A percentile compares a stretch with the other conserved stretches of the same genome.
Conservation (phyloP, 805 yeast genomes). For the Cyberlindnera misumaiensis region DNA sequence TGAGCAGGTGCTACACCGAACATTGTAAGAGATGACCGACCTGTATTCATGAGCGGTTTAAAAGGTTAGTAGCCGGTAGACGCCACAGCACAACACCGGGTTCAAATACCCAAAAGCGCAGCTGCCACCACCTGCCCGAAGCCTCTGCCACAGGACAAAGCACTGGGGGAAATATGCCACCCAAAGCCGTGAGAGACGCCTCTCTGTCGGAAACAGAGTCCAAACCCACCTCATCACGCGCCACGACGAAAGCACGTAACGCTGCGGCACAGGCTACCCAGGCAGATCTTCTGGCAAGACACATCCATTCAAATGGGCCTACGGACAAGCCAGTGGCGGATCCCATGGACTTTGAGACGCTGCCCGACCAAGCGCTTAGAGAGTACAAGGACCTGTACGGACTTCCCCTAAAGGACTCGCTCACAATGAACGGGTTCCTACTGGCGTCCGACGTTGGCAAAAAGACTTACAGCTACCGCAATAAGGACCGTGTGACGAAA, state of each 20-base stretch:
- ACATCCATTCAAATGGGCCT: slow-evolving; percentile 71
- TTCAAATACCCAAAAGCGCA: no score
- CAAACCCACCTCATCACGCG: slow-evolving; percentile 26
- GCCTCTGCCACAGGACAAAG: no score
- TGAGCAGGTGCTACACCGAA: slow-evolving; percentile 6
- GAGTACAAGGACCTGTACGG: slow-evolving; percentile 58
- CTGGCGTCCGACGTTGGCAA: slow-evolving; percentile 69
- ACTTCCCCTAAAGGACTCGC: slow-evolving; percentile 50
- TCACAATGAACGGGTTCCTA: slow-evolving; percentile 63
- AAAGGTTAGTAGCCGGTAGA: no score
- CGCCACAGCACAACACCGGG: no score
- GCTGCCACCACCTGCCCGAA: no score
- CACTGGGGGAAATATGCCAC: slow-evolving; percentile 16
- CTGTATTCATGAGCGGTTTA: no score
- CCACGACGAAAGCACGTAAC: slow-evolving; percentile 52
- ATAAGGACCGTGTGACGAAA: slow-evolving; percentile 44
- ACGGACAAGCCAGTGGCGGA: slow-evolving; percentile 42
- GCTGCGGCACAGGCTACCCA: slow-evolving; percentile 63
- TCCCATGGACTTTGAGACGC: slow-evolving; percentile 63
- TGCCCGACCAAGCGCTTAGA: slow-evolving; percentile 59
- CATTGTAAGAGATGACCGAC: neutral
- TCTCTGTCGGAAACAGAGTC: slow-evolving; percentile 22
- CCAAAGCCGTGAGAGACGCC: slow-evolving; percentile 20
- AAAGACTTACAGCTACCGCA: slow-evolving; percentile 43
- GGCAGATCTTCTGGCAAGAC: slow-evolving; percentile 58